Evolutionary conservation across 148 eudicot species (phyloP).

Genomic region (Nepenthes gracilis): DNA sequence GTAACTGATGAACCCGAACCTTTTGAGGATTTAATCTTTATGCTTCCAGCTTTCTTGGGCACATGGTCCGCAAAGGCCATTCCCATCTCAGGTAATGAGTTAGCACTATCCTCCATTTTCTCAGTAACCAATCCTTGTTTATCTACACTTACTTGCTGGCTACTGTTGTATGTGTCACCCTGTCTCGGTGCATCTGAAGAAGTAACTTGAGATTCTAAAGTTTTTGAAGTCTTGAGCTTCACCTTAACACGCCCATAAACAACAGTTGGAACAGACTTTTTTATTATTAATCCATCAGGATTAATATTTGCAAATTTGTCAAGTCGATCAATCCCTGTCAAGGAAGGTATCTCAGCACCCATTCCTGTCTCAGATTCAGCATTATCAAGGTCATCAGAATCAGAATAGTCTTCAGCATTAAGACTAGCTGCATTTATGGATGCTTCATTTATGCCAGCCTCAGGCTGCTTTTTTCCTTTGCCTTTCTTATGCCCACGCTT

Average conservation of each 20-base stretch:
- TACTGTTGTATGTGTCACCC: constrained; percentile 52
- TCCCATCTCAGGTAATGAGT: constrained; percentile 31
- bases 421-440: constrained; percentile 17
- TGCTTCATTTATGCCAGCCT: constrained; percentile 13
- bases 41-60: constrained; percentile 34
- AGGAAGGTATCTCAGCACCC: constrained; percentile 32
- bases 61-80: constrained; percentile 15
- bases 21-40: constrained; percentile 49
- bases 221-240: constrained; percentile 55
- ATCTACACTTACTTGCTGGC: constrained; percentile 31
- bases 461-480: constrained; percentile 35
- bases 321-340: constrained; percentile 21
- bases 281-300: constrained; percentile 16
- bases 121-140: constrained; percentile 23
- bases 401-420: constrained; percentile 40
- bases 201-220: constrained; percentile 30
- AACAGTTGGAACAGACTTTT: constrained; percentile 42
- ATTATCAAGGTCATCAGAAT: constrained; percentile 34
- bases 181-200: constrained; percentile 26
- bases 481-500: constrained; percentile 72
- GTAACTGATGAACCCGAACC: constrained; percentile 25
- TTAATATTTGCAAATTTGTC: constrained; percentile 22
- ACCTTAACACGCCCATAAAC: constrained; percentile 87
- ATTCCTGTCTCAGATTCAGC: constrained; percentile 32
- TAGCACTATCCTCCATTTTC: constrained; percentile 57